phyloP scores from a whole-genome alignment of 2,329 filamentous ascomycete genomes.

The Pseudopyricularia cyperi region DNA sequence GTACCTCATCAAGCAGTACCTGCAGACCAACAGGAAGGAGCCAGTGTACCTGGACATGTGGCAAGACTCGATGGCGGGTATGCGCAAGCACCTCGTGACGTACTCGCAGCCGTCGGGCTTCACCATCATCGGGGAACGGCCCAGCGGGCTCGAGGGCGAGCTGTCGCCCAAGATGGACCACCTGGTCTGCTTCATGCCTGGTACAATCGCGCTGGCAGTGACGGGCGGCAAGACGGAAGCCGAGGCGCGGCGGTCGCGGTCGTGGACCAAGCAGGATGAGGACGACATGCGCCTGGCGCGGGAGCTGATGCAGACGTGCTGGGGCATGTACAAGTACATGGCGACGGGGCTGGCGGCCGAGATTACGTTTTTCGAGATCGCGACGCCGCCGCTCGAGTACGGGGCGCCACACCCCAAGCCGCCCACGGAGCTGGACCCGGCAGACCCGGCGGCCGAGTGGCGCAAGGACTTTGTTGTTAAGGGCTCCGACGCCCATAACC shows the following conservation, averaged over 20 bases:
- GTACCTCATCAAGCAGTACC: conserved; percentile 96
- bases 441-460: conserved; percentile 50
- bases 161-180: conserved; percentile 94
- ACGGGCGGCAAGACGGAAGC: conserved; percentile 67
- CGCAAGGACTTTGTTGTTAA: conserved; percentile 70
- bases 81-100: conserved; percentile 84
- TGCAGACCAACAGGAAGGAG: conserved; percentile 83
- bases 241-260: conserved; percentile 57
- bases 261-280: conserved; percentile 69
- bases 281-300: conserved; percentile 76
- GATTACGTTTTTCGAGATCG: conserved; percentile 81
- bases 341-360: conserved; percentile 86
- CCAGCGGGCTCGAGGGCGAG: conserved; percentile 50
- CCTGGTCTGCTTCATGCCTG: conserved; percentile 92
- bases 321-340: conserved; percentile 91
- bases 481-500: conserved; percentile 73
- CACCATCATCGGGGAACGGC: conserved; percentile 83
- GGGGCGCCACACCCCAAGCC: conserved; percentile 35
- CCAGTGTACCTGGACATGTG: conserved; percentile 84
- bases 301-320: conserved; percentile 93
- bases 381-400: conserved; percentile 52
- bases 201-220: conserved; percentile 79
- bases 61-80: conserved; percentile 70
- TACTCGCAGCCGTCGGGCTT: conserved; percentile 71
- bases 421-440: conserved; percentile 34